phyloP scores from a whole-genome alignment of 2,329 filamentous ascomycete species.

The Didymella exigua region DNA sequence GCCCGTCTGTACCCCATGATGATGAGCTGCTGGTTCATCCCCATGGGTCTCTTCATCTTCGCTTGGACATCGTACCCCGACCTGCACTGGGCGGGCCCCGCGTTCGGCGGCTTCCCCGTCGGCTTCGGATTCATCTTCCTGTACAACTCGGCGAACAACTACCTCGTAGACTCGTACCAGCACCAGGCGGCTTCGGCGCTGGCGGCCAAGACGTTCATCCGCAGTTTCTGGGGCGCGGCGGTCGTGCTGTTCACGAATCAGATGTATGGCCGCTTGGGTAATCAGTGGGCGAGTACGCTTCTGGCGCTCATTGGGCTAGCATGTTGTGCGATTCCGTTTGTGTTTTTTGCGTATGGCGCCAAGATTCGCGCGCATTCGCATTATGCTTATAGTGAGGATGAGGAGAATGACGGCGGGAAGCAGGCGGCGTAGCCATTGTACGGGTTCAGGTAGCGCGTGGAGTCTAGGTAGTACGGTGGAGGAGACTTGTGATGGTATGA shows the following conservation, averaged over 20 bases:
- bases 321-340: slow-evolving; percentile 81
- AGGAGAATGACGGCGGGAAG: slow-evolving; percentile 50
- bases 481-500: neutral
- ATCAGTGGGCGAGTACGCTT: slow-evolving; percentile 77
- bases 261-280: slow-evolving; percentile 69
- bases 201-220: slow-evolving; percentile 80
- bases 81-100: slow-evolving; percentile 73
- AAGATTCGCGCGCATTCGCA: slow-evolving; percentile 70
- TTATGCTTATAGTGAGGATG: slow-evolving; percentile 71
- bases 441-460: neutral
- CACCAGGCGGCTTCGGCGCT: slow-evolving; percentile 80
- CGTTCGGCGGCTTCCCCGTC: slow-evolving; percentile 67
- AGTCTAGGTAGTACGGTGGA: neutral
- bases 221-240: slow-evolving; percentile 79
- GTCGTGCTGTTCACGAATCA: slow-evolving; percentile 81
- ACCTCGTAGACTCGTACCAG: slow-evolving; percentile 68
- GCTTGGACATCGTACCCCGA: slow-evolving; percentile 70
- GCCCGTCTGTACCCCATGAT: slow-evolving; percentile 77
- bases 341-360: slow-evolving; percentile 80
- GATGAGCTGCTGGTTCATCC: slow-evolving; percentile 63
- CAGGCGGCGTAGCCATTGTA: slow-evolving; percentile 18
- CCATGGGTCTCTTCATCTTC: slow-evolving; percentile 69
- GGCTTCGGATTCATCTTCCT: slow-evolving; percentile 85
- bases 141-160: slow-evolving; percentile 69
- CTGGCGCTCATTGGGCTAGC: slow-evolving; percentile 75